Percentiles rank a stretch among this genome's conserved stretches.
Evolutionary conservation across 371 early-diverging fungal genomes (phyloP).

Genomic region (Basidiobolus meristosporus): DNA sequence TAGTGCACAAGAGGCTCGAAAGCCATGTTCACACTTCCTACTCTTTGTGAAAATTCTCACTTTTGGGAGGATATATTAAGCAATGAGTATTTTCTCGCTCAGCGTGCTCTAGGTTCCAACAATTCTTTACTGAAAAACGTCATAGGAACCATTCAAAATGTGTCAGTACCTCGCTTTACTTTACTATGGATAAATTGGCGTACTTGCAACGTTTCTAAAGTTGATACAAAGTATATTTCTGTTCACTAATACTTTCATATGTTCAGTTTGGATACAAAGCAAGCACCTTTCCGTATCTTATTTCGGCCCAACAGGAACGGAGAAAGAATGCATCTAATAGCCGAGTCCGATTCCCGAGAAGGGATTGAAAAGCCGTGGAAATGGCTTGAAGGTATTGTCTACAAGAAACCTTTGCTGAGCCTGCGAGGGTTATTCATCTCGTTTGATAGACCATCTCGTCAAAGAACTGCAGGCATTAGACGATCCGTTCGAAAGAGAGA

Average conservation of each 20-base stretch:
- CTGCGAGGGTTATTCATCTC: background rate
- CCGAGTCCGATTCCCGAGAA: slow-evolving; percentile 59
- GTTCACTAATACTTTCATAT: background rate
- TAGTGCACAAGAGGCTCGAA: too few relatives aligned
- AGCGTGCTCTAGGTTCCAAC: background rate
- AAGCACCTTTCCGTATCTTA: slow-evolving; percentile 78
- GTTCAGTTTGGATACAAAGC: slow-evolving; percentile 71
- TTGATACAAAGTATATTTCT: background rate
- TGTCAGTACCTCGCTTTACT: slow-evolving; percentile 18
- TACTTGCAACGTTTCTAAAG: background rate
- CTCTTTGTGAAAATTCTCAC: background rate
- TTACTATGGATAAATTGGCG: too few relatives aligned
- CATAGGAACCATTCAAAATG: slow-evolving; percentile 64
- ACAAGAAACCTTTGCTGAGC: background rate
- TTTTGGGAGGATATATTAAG: background rate
- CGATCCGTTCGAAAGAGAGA: slow-evolving; percentile 51
- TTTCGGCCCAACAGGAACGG: slow-evolving; percentile 39
- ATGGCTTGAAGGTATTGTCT: slow-evolving; percentile 55
- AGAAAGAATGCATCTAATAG: slow-evolving; percentile 28
- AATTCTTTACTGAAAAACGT: slow-evolving; percentile 9
- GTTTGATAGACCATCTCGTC: slow-evolving; percentile 33
- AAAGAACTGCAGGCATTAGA: slow-evolving; percentile 54
- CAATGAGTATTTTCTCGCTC: background rate
- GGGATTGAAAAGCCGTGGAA: slow-evolving; percentile 72
- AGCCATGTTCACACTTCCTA: background rate